phyloP scores from a whole-genome alignment of 1,284 basidiomycete species.

The Polyporus tsugae region DNA sequence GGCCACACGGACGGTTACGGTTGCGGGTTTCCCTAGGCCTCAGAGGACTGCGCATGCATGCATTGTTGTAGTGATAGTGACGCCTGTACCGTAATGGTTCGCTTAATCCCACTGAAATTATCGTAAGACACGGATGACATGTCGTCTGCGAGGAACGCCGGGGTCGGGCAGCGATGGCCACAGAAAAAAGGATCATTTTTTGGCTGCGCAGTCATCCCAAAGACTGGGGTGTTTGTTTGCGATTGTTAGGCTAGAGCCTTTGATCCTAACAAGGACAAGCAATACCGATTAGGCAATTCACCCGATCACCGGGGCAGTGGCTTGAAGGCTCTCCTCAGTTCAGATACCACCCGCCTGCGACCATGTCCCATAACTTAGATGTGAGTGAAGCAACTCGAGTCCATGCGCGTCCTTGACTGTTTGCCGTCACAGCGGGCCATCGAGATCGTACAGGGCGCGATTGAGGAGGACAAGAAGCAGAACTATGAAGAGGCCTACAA shows the following conservation, averaged over 20 bases:
- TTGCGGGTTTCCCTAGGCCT: slow-evolving; percentile 18
- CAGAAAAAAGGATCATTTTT: not conserved
- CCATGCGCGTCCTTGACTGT: not conserved
- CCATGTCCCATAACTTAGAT: slow-evolving; percentile 48
- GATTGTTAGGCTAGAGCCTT: slow-evolving; percentile 35
- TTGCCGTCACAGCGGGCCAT: slow-evolving; percentile 85
- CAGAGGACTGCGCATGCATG: slow-evolving; percentile 26
- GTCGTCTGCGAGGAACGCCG: not conserved
- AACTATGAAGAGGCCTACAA: slow-evolving; percentile 97
- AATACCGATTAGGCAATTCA: slow-evolving; percentile 28
- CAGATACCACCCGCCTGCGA: slow-evolving; percentile 27
- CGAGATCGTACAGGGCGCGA: slow-evolving; percentile 93
- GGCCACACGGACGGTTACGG: slow-evolving; percentile 27
- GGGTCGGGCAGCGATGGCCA: not conserved
- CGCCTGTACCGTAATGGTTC: slow-evolving; percentile 33
- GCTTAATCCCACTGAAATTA: slow-evolving; percentile 28
- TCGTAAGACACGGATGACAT: not conserved
- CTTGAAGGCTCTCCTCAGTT: slow-evolving; percentile 18
- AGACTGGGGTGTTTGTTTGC: slow-evolving; percentile 30
- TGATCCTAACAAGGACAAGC: slow-evolving; percentile 41
- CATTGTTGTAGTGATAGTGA: slow-evolving; percentile 35
- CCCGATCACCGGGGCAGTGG: slow-evolving; percentile 19
- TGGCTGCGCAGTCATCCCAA: too few species aligned
- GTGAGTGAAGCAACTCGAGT: slow-evolving; percentile 35
- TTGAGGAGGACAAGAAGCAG: slow-evolving; percentile 94